phyloP scores from a whole-genome alignment of 2,329 filamentous ascomycete species.

The Beauveria caledonica region DNA sequence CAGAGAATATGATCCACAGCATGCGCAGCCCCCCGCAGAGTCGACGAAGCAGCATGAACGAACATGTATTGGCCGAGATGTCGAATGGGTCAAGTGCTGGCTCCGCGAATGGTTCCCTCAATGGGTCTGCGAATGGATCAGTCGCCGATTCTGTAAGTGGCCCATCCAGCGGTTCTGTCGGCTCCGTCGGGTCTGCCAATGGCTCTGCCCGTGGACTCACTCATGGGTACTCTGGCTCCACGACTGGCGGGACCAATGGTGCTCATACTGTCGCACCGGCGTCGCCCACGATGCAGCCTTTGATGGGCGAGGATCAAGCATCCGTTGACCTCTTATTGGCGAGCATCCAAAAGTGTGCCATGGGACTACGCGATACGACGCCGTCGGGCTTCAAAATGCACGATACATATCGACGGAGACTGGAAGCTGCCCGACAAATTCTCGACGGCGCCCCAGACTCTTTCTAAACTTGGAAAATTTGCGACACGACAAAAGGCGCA shows the following conservation, averaged over 20 bases:
- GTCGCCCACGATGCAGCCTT: constrained; percentile 36
- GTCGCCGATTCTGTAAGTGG: not conserved
- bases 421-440: constrained; percentile 66
- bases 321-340: constrained; percentile 53
- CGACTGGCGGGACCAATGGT: constrained; percentile 18
- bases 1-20: constrained; percentile 37
- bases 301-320: constrained; percentile 49
- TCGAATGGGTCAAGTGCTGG: not conserved
- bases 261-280: constrained; percentile 21
- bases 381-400: constrained; percentile 44
- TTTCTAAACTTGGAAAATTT: not conserved
- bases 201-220: not conserved
- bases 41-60: constrained; percentile 7
- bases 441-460: constrained; percentile 53
- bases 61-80: not conserved
- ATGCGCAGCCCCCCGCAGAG: not conserved
- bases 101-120: not conserved
- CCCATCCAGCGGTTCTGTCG: not conserved
- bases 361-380: constrained; percentile 48
- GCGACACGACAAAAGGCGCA: constrained; percentile 1
- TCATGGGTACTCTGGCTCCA: not conserved
- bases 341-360: constrained; percentile 51
- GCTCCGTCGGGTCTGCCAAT: not conserved
- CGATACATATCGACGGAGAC: constrained; percentile 57
- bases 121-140: constrained; percentile 1